Conservation (phyloP, 148 eudicot genomes). For the Mesembryanthemum crystallinum region DNA sequence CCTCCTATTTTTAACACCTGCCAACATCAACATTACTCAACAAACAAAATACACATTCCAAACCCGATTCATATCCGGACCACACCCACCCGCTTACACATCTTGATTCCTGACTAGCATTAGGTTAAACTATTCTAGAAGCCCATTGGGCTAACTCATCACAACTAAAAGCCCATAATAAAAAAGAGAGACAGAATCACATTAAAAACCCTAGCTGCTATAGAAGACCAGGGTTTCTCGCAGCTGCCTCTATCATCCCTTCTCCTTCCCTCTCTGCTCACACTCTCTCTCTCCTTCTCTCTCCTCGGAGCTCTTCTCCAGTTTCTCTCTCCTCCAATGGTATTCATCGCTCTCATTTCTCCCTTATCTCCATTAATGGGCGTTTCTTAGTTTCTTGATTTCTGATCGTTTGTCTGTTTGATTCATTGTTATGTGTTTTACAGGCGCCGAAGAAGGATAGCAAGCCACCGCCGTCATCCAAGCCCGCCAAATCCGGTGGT, state of each 20-base stretch:
- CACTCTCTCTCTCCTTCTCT: background rate
- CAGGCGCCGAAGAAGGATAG: conserved; percentile 91
- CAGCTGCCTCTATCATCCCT: background rate
- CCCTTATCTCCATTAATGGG: background rate
- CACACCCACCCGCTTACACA: too few species aligned
- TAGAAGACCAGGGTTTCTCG: background rate
- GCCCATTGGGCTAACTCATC: too few species aligned
- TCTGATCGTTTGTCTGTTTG: background rate
- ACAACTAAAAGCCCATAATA: too few species aligned
- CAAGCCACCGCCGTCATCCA: conserved; percentile 83
- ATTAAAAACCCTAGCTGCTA: too few species aligned
- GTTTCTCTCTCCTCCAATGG: conserved; percentile 11
- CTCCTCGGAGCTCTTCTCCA: background rate
- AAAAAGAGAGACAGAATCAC: too few species aligned
- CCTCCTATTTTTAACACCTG: too few species aligned
- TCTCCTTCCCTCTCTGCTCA: background rate
- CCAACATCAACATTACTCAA: too few species aligned
- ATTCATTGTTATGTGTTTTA: too few species aligned
- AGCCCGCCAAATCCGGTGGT: conserved; percentile 93
- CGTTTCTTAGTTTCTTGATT: background rate
- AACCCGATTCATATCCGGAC: too few species aligned
- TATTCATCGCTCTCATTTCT: background rate
- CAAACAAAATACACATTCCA: too few species aligned
- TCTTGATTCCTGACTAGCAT: too few species aligned
- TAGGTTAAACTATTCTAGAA: too few species aligned